Conservation (phyloP, 2,329 filamentous ascomycete genomes). For the Ascochyta viciae-villosae region DNA sequence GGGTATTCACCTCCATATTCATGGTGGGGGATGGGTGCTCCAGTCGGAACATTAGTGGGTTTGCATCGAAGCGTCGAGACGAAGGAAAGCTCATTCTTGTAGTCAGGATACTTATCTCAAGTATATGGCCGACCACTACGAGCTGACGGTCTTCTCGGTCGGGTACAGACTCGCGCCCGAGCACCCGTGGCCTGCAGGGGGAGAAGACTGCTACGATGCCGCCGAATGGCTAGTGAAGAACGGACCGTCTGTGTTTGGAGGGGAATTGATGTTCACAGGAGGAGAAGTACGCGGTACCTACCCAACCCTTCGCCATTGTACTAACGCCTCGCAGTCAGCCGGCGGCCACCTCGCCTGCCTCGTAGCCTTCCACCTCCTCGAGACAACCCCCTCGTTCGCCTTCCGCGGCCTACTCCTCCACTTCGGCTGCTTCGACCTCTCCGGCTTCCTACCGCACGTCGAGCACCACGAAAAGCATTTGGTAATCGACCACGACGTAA, state of each 20-base stretch:
- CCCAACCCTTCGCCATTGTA: background rate
- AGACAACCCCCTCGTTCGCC: constrained; percentile 44
- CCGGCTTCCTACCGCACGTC: constrained; percentile 51
- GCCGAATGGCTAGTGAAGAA: constrained; percentile 62
- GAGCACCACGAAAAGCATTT: constrained; percentile 49
- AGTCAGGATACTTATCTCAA: constrained; percentile 59
- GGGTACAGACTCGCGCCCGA: constrained; percentile 68
- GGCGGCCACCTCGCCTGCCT: constrained; percentile 60
- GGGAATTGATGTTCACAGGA: constrained; percentile 52
- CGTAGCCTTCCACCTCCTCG: constrained; percentile 57
- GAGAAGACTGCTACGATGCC: constrained; percentile 65
- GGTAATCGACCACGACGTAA: constrained; percentile 56
- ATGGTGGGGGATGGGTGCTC: constrained; percentile 60
- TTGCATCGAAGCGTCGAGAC: background rate
- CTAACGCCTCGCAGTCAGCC: constrained; percentile 49
- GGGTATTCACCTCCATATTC: constrained; percentile 63
- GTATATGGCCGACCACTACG: constrained; percentile 57
- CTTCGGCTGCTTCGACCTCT: constrained; percentile 61
- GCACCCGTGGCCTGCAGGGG: constrained; percentile 61
- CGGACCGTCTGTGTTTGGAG: constrained; percentile 53
- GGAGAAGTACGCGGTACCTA: constrained; percentile 35
- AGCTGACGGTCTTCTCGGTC: constrained; percentile 61
- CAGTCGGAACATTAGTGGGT: constrained; percentile 50
- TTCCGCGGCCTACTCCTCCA: constrained; percentile 61
- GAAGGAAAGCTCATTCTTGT: constrained; percentile 3